These are phyloP conservation scores for Magnaporthiopsis poae DNA, from an alignment of 2,329 filamentous ascomycete species.

Conservation along the genomic window DNA sequence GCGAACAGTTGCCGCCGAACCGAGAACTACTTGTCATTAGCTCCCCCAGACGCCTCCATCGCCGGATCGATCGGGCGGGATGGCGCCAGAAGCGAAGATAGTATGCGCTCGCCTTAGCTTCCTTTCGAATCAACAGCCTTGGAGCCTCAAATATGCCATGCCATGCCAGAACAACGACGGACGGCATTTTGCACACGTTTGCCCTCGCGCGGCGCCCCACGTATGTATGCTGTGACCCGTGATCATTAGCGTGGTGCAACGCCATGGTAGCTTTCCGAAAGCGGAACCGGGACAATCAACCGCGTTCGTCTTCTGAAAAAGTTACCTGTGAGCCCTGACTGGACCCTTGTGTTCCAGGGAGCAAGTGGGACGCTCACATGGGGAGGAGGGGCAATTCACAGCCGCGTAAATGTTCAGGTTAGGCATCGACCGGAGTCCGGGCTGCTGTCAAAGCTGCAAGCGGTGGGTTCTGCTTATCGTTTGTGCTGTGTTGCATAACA, in stretches of 20 bases:
- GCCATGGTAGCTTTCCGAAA: not conserved
- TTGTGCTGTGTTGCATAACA: too few species aligned
- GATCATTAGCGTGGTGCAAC: not conserved
- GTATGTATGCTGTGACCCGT: not conserved
- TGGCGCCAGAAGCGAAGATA: not conserved
- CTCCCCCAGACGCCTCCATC: not conserved
- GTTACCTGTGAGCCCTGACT: not conserved
- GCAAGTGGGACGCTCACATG: too few species aligned
- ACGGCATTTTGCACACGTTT: not conserved
- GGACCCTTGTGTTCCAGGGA: not conserved
- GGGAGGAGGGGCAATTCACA: not conserved
- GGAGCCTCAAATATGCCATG: not conserved
- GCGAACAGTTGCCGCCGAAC: not conserved
- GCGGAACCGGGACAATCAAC: not conserved
- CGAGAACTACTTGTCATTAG: not conserved
- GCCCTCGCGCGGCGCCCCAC: too few species aligned
- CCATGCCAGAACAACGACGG: too few species aligned
- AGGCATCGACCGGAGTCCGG: not conserved
- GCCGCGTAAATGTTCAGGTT: not conserved
- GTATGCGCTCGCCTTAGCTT: not conserved
- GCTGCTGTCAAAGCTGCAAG: too few species aligned
- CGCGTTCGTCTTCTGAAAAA: too few species aligned
- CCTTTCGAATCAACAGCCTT: not conserved
- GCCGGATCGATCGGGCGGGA: too few species aligned
- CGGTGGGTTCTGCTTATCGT: not conserved